These are phyloP conservation scores for Beauveria sp. DNA, from an alignment of 2,329 filamentous ascomycete genomes.

Conservation along the genomic window DNA sequence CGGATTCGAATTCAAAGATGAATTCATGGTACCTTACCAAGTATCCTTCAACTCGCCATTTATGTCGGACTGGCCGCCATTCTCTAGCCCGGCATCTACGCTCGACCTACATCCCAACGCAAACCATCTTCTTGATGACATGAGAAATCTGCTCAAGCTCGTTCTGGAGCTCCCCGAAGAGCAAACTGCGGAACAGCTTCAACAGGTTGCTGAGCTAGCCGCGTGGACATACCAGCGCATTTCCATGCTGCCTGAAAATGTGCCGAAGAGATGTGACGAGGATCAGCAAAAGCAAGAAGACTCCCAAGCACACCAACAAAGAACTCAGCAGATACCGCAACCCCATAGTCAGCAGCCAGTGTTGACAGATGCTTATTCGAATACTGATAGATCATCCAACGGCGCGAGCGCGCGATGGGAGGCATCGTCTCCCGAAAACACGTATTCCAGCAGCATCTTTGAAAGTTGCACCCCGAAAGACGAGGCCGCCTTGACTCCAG, in stretches of 20 bases:
- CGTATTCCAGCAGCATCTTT: constrained; percentile 8
- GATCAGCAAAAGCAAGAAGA: not conserved
- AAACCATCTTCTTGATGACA: constrained; percentile 43
- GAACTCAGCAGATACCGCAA: not conserved
- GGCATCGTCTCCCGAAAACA: constrained; percentile 1
- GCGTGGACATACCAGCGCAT: constrained; percentile 34
- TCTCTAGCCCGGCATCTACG: constrained; percentile 31
- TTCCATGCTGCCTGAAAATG: constrained; percentile 22
- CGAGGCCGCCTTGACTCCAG: not conserved
- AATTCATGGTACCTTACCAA: constrained; percentile 31
- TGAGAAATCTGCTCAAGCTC: constrained; percentile 38
- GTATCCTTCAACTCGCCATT: constrained; percentile 41
- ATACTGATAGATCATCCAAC: not conserved
- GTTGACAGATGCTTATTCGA: not conserved
- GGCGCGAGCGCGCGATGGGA: constrained; percentile 14
- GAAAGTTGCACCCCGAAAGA: constrained; percentile 9
- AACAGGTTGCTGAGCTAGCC: constrained; percentile 31
- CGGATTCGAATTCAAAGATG: constrained; percentile 35
- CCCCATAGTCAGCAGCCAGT: not conserved
- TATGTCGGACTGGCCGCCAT: constrained; percentile 33
- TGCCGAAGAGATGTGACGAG: constrained; percentile 11
- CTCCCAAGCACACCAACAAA: constrained; percentile 11
- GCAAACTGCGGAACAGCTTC: constrained; percentile 27
- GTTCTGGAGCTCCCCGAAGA: constrained; percentile 31
- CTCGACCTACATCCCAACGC: constrained; percentile 38